Evolutionary conservation across 2,329 filamentous ascomycete genomes (phyloP), one percentile per base, ranked within the genome.

Genomic region (Claviceps digitariae): DNA sequence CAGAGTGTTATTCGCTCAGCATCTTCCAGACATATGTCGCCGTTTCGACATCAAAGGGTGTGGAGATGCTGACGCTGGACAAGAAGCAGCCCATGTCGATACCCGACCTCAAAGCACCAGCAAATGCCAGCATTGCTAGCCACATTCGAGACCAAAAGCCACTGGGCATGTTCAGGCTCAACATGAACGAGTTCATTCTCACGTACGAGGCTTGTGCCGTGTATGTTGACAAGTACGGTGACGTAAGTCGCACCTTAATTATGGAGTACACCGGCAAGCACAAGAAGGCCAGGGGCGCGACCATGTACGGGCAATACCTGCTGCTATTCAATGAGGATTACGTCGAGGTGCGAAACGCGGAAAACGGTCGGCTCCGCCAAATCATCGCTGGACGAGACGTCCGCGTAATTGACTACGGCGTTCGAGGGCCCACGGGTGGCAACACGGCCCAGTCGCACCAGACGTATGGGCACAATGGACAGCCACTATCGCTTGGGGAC

Each of bases 201-300:
- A 88, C 87, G 40, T 98, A 97, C 67, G 87, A 94, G 68, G 90
- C 96, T 68, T 97, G 91, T 61, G 93, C 90, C 20, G 90, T 98
- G 9, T 98, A 97, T 64, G 87, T 97, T 64, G 94, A 98, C 74
- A 96, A 97, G 70, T 90, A 97, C 68, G 93, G 93, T 59, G 93
- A 98, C 57, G 89, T 98, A 29, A 91, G 84, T 41, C 86, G 94
- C 47, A 89, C 86, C 29, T 88, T 97, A 55, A 90, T 97, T 63
- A 95, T 98, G 90, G 90, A 97, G 66, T 98, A 97, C 67, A 93
- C 95, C n/a, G 93, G 93, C 59, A 91, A 86, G 63, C 78, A 81
- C 65, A 81, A 81, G 68, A 81, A 80, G 67, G 93, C 93, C 1
- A 84, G 85, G 57, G 82, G 83, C 13, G 90, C 90, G 2, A 93